A percentile compares a stretch with the other conserved stretches of the same genome.
These are phyloP conservation scores for Alternaria hordeiaustralica DNA, from an alignment of 2,329 filamentous ascomycete genomes.

Conservation along the genomic window DNA sequence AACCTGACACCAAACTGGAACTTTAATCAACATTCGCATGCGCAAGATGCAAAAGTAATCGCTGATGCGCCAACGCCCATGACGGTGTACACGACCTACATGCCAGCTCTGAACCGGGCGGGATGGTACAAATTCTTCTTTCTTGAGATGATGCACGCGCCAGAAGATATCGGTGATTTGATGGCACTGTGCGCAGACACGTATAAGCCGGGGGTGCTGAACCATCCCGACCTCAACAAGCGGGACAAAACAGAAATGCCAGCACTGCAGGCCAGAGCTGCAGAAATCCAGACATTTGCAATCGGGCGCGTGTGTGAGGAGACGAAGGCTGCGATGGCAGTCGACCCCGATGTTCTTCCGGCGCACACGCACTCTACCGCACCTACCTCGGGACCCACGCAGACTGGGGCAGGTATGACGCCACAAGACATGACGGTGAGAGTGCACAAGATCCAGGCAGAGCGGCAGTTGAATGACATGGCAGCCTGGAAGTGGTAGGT, in stretches of 20 bases:
- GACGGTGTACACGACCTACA: conserved; percentile 30
- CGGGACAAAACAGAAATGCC: conserved; percentile 33
- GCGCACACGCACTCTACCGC: conserved; percentile 5
- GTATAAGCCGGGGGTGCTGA: conserved; percentile 39
- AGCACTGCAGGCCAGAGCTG: conserved; percentile 33
- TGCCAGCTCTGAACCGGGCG: conserved; percentile 44
- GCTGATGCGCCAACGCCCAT: conserved; percentile 13
- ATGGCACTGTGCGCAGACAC: conserved; percentile 39
- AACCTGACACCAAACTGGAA: conserved; percentile 39
- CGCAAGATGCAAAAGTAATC: conserved; percentile 30
- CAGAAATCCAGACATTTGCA: conserved; percentile 29
- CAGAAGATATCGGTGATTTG: conserved; percentile 37
- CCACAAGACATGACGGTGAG: conserved; percentile 17
- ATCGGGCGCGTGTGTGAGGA: conserved; percentile 41
- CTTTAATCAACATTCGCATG: conserved; percentile 34
- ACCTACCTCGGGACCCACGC: not conserved
- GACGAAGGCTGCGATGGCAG: conserved; percentile 33
- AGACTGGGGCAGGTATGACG: conserved; percentile 1
- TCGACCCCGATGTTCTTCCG: conserved; percentile 10
- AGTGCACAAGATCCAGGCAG: conserved; percentile 28
- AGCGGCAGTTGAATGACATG: conserved; percentile 22
- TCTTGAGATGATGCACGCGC: conserved; percentile 36
- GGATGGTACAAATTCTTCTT: conserved; percentile 49
- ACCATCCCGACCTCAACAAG: conserved; percentile 42
- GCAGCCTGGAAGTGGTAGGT: conserved; percentile 20